A percentile compares a stretch with the other conserved stretches of the same genome.
Evolutionary conservation across 164 flowering plant genomes (phyloP).

Genomic region (Macadamia integrifolia): DNA sequence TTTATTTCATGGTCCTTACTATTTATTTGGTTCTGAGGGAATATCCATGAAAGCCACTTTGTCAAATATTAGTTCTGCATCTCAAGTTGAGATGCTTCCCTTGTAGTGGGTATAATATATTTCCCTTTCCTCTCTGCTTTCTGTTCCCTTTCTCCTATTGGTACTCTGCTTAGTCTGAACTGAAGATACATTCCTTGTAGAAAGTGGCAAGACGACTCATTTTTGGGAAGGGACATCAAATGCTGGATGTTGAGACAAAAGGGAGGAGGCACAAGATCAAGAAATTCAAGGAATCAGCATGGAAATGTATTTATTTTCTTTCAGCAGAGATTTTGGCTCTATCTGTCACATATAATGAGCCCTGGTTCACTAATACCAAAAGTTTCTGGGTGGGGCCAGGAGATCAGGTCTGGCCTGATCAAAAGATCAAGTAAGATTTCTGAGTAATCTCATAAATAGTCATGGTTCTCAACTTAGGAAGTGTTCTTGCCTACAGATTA

Average conservation of each 20-base stretch:
- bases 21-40: background rate
- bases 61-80: too few species aligned
- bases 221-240: slow-evolving; percentile 42
- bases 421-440: slow-evolving; percentile 67
- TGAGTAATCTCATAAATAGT: background rate
- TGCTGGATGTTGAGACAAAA: slow-evolving; percentile 19
- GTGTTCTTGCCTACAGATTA: background rate
- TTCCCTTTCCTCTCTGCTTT: background rate
- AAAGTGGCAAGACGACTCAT: slow-evolving; percentile 53
- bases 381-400: slow-evolving; percentile 93
- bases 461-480: background rate
- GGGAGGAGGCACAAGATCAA: slow-evolving; percentile 55
- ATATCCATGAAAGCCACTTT: background rate
- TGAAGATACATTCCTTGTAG: slow-evolving; percentile 36
- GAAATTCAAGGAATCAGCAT: slow-evolving; percentile 94
- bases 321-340: slow-evolving; percentile 84
- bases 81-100: background rate
- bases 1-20: background rate
- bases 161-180: slow-evolving; percentile 4
- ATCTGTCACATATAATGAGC: slow-evolving; percentile 80
- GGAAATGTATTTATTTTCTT: slow-evolving; percentile 85
- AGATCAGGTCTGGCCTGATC: slow-evolving; percentile 89
- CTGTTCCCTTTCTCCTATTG: background rate
- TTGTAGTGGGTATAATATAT: background rate
- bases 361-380: slow-evolving; percentile 86